Percentiles rank a stretch among this genome's conserved stretches.
These are phyloP conservation scores for Sorghum bicolor DNA, from an alignment of 176 grass and related monocot species.

Conservation along the genomic window DNA sequence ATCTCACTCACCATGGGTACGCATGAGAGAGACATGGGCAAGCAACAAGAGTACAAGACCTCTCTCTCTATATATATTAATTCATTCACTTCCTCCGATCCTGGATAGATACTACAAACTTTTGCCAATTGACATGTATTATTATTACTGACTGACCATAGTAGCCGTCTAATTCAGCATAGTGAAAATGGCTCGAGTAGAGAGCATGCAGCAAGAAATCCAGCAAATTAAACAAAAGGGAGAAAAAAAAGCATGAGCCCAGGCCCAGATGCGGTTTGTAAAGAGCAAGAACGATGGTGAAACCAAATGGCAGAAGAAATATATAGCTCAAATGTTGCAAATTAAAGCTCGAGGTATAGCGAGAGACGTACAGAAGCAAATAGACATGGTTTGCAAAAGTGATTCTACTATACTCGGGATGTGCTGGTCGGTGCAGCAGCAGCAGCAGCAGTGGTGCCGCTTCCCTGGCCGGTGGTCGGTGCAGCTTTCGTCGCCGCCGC, in stretches of 20 bases:
- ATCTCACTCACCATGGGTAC: not conserved
- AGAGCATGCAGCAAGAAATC: constrained; percentile 6
- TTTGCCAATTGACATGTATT: constrained; percentile 12
- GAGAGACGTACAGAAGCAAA: constrained; percentile 43
- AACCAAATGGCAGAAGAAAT: constrained; percentile 38
- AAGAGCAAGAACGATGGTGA: constrained; percentile 6
- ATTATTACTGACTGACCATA: constrained; percentile 15
- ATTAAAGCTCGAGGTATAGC: constrained; percentile 40
- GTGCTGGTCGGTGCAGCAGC: constrained; percentile 6
- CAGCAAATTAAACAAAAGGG: not conserved
- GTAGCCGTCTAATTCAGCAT: constrained; percentile 21
- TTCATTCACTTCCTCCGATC: not conserved
- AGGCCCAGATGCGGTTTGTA: not conserved
- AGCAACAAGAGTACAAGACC: not conserved
- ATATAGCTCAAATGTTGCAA: constrained; percentile 31
- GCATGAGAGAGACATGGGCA: constrained; percentile 7
- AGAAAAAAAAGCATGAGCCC: not conserved
- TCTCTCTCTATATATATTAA: not conserved
- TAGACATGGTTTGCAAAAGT: constrained; percentile 25
- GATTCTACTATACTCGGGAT: constrained; percentile 51
- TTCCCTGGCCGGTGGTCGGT: not conserved
- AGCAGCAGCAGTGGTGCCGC: not conserved
- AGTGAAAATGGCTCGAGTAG: not conserved
- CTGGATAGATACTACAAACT: not conserved
- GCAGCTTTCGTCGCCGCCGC: not conserved